Conservation (phyloP, 2,329 filamentous ascomycete species). For the Colletotrichum limetticola region DNA sequence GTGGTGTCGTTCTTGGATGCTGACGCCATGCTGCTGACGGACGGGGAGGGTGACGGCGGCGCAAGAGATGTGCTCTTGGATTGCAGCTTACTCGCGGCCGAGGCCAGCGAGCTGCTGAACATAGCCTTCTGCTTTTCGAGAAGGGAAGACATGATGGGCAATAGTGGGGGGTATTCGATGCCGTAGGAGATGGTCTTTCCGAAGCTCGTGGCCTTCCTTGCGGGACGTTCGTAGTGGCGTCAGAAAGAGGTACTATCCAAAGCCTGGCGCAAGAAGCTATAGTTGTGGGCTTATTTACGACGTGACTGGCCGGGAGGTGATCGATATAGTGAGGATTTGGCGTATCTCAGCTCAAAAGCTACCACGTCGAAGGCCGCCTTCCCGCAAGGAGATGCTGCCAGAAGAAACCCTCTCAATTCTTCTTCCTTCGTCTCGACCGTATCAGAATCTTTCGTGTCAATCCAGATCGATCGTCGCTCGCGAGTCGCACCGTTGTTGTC, state of each 20-base stretch:
- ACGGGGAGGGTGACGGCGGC: conserved; percentile 72
- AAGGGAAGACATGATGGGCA: conserved; percentile 65
- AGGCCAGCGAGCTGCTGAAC: conserved; percentile 70
- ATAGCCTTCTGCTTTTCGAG: conserved; percentile 73
- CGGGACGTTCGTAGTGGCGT: not conserved
- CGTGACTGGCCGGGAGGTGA: not conserved
- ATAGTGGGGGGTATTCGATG: not conserved
- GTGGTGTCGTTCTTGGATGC: conserved; percentile 66
- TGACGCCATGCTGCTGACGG: conserved; percentile 60
- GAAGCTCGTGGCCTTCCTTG: not conserved
- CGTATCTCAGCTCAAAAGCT: not conserved
- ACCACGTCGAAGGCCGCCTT: not conserved
- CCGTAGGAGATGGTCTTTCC: too few relatives aligned
- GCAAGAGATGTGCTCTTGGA: conserved; percentile 60
- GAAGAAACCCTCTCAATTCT: not conserved
- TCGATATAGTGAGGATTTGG: not conserved
- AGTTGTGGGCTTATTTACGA: not conserved
- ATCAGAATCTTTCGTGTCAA: not conserved
- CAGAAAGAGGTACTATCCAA: not conserved
- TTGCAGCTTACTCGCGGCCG: conserved; percentile 72
- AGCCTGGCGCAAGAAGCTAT: not conserved
- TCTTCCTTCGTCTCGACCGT: not conserved
- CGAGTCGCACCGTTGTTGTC: not conserved
- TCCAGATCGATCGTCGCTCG: not conserved
- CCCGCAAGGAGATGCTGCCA: not conserved